Conservation (phyloP, 805 yeast species). For the Suhomyces sp. region DNA sequence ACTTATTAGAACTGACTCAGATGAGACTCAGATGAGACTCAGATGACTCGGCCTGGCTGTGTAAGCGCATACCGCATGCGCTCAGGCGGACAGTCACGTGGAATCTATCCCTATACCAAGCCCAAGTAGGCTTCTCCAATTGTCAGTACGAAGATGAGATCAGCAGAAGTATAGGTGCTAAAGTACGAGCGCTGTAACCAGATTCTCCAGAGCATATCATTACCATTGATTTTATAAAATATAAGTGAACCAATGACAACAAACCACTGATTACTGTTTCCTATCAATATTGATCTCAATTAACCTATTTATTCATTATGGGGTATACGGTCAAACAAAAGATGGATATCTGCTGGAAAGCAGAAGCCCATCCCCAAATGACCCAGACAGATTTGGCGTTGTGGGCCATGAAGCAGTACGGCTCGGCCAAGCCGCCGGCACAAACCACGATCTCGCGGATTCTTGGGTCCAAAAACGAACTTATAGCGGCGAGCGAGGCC, state of each 20-base stretch:
- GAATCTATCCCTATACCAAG: neutral
- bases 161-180: neutral
- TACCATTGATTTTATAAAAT: too few species aligned
- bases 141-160: neutral
- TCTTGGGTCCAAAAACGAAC: slow-evolving; percentile 52
- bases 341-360: slow-evolving; percentile 63
- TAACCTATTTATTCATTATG: slow-evolving; percentile 25
- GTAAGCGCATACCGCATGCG: neutral
- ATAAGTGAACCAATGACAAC: neutral
- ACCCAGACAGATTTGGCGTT: slow-evolving; percentile 61
- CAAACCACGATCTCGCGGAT: slow-evolving; percentile 67
- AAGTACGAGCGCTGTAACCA: neutral
- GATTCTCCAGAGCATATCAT: neutral
- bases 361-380: slow-evolving; percentile 66
- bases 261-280: neutral
- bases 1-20: too few species aligned
- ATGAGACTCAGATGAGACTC: too few species aligned
- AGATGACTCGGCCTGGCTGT: neutral
- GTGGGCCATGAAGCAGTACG: slow-evolving; percentile 60
- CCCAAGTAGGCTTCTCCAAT: neutral
- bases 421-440: slow-evolving; percentile 53
- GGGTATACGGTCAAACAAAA: slow-evolving; percentile 61
- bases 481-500: slow-evolving; percentile 48
- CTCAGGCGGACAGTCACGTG: neutral
- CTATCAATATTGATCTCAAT: too few species aligned